Percentiles rank a stretch among this genome's conserved stretches.
These are phyloP conservation scores for Cytospora mali DNA, from an alignment of 2,329 filamentous ascomycete genomes.

Conservation along the genomic window DNA sequence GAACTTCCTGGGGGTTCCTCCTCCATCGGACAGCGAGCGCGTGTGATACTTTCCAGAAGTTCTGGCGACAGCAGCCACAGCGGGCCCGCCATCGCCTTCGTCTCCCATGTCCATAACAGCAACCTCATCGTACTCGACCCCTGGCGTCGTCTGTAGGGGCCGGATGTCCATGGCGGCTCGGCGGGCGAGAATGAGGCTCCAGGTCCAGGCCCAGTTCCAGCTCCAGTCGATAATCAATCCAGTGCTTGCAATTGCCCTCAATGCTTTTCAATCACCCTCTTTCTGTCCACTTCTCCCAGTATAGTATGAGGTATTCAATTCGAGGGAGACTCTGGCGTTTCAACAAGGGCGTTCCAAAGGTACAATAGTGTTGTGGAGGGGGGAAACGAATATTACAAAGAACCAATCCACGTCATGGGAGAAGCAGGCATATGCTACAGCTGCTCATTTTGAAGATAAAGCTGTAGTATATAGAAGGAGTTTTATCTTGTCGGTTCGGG, in stretches of 20 bases:
- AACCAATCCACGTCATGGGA: not conserved
- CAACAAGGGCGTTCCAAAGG: not conserved
- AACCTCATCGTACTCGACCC: conserved; percentile 33
- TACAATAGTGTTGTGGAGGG: not conserved
- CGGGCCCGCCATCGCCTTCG: conserved; percentile 15
- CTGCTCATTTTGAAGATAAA: not conserved
- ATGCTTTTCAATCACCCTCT: too few species aligned
- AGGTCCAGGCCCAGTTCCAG: not conserved
- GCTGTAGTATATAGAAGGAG: not conserved
- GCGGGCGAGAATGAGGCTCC: not conserved
- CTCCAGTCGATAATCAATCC: not conserved
- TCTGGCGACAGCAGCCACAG: conserved; percentile 27
- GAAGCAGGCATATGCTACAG: not conserved
- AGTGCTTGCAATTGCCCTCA: not conserved
- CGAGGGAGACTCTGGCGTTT: not conserved
- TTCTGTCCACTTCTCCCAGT: too few species aligned
- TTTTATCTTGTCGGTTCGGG: not conserved
- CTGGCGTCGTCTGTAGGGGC: conserved; percentile 22
- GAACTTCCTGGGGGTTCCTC: conserved; percentile 56
- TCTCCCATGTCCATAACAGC: conserved; percentile 29
- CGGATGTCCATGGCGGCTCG: conserved; percentile 22
- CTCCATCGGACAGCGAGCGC: conserved; percentile 67
- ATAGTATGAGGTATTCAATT: too few species aligned
- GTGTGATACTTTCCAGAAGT: conserved; percentile 53
- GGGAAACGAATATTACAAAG: not conserved